Evolutionary conservation across 495 filamentous ascomycete species (phyloP), one percentile per base, ranked within the genome.

Genomic region (Monascus purpureus): DNA sequence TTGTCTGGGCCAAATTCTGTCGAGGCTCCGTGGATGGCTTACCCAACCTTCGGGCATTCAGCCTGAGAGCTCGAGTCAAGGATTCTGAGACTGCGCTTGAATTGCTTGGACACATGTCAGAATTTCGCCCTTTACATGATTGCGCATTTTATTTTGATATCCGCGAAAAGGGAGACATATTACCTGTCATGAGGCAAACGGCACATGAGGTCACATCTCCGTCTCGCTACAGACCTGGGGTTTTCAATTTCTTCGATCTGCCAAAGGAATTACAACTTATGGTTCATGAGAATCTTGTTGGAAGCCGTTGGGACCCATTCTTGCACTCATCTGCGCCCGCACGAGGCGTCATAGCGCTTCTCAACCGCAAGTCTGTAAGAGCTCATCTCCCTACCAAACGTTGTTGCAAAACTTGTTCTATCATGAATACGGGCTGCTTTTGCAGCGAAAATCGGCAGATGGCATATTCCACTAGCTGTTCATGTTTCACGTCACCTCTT

Each of bases 221-320:
- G 8, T 24, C 43, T 15, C 14, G 12, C 19, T 8, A 34, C 9
- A 22, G 18, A 29, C 25, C 28, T 12, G 20, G 20, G 5, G 13
- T 35, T 0, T 54, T 51, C 32, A 45, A 40, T 0, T 54, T 42
- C 28, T 26, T 36, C 20, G 28, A 37, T 11, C 41, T 54, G n/a
- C 50, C 50, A 6, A 43, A 41, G 19, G 50, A 54, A 29, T 32
- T 54, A 11, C 47, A 54, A 30, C 31, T 42, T 14, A 32, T 49
- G 33, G 28, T 54, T 24, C 39, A 51, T 4, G 40, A 50, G 17
- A 17, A 43, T 18, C 22, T 45, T 9, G 27, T 54, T 15, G 31
- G 37, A 17, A 29, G 36, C 25, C 38, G 37, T 13, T 24, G 24
- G 2, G 47, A 47, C 25, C 36, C 45, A 1, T 43, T 25, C 26